phyloP scores from a whole-genome alignment of 179 eudicot genomes.

The Corrigiola litoralis region DNA sequence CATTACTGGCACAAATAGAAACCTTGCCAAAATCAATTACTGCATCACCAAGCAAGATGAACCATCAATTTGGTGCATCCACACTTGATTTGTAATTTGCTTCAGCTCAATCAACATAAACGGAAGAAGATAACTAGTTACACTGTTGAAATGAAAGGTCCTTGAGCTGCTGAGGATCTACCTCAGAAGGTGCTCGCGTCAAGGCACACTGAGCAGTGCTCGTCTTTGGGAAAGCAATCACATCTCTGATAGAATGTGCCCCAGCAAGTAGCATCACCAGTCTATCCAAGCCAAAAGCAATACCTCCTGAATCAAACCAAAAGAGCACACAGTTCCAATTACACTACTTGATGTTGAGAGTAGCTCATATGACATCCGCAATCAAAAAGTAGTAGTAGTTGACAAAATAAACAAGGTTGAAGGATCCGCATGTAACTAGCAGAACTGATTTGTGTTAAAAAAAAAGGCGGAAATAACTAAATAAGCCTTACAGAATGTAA shows the following conservation, averaged over 20 bases:
- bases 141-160: constrained; percentile 39
- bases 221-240: constrained; percentile 94
- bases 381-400: too few species aligned
- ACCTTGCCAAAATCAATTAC: too few species aligned
- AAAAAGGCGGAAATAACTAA: not conserved
- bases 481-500: too few species aligned
- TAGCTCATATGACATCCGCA: too few species aligned
- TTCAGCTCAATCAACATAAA: not conserved
- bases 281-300: constrained; percentile 89
- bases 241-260: constrained; percentile 79
- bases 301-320: constrained; percentile 63
- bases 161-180: constrained; percentile 70
- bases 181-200: constrained; percentile 78
- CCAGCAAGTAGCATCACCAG: constrained; percentile 87
- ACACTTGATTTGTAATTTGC: not conserved
- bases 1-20: too few species aligned
- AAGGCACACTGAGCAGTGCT: constrained; percentile 90
- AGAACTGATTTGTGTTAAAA: not conserved
- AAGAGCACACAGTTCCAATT: not conserved
- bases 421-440: not conserved
- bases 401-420: too few species aligned
- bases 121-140: not conserved
- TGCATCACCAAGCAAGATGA: too few species aligned
- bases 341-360: too few species aligned
- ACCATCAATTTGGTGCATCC: not conserved